Conservation (phyloP, 768 basidiomycete species). For the Ramaria rubella region DNA sequence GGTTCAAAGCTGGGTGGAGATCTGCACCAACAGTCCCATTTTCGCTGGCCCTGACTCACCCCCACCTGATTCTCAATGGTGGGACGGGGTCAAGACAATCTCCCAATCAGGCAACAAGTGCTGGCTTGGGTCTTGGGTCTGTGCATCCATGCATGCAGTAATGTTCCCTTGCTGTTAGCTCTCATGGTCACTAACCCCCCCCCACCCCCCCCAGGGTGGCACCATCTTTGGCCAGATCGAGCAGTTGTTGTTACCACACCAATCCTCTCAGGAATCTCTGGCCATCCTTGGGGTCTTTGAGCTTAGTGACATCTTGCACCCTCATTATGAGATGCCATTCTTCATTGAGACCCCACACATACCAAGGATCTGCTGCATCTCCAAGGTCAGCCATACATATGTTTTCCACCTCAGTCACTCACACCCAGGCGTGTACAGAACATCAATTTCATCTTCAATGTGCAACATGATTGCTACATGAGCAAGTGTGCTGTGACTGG, state of each 20-base stretch:
- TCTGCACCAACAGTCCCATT: too few species aligned
- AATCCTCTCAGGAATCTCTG: not conserved
- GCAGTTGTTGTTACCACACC: not conserved
- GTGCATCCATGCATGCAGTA: not conserved
- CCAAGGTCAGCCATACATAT: not conserved
- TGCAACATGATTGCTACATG: constrained; percentile 18
- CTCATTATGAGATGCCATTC: not conserved
- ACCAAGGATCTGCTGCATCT: not conserved
- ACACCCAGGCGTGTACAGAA: not conserved
- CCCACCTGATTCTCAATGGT: not conserved
- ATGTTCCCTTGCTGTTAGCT: too few species aligned
- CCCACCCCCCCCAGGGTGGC: not conserved
- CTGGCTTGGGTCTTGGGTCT: not conserved
- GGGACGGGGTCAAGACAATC: not conserved
- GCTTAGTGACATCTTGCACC: constrained; percentile 1
- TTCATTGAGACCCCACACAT: not conserved
- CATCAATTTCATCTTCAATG: constrained; percentile 11
- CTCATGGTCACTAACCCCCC: not conserved
- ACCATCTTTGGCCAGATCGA: not conserved
- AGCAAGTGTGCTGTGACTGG: constrained; percentile 5
- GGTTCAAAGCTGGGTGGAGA: not conserved
- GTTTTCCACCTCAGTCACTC: not conserved
- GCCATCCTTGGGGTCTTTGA: not conserved
- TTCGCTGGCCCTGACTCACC: not conserved
- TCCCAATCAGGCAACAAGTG: not conserved